Evolutionary conservation across 139 green algal species (phyloP).

Genomic region (Tetradesmus obliquus): DNA sequence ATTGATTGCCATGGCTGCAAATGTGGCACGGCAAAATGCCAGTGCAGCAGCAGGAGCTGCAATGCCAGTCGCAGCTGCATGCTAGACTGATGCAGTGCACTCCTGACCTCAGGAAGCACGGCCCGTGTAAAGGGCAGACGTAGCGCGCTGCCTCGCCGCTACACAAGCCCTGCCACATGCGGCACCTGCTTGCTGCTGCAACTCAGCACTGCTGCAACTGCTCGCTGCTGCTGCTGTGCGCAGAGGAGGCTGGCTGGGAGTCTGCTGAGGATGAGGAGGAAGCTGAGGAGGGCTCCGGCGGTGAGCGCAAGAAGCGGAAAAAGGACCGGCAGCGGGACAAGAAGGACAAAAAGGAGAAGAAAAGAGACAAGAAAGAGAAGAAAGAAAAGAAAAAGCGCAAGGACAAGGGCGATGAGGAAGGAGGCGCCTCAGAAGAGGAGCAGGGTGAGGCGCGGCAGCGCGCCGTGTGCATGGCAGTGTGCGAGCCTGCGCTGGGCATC

Average conservation of each 20-base stretch:
- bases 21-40: too few relatives aligned
- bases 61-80: too few relatives aligned
- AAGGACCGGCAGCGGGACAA: neutral
- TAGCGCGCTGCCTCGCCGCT: too few relatives aligned
- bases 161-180: neutral
- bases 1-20: too few relatives aligned
- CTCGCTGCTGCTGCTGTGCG: conserved; percentile 2
- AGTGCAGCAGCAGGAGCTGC: too few relatives aligned
- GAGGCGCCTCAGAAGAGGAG: neutral
- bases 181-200: neutral
- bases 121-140: too few relatives aligned
- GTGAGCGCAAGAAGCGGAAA: neutral
- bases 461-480: neutral
- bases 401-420: conserved; percentile 17
- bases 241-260: neutral
- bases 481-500: too few relatives aligned
- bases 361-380: conserved; percentile 14
- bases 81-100: too few relatives aligned
- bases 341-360: conserved; percentile 11
- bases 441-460: neutral
- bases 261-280: conserved; percentile 1
- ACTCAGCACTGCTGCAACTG: neutral
- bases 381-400: conserved; percentile 17
- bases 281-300: neutral
- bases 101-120: too few relatives aligned